phyloP scores from a whole-genome alignment of 805 yeast genomes.

The Saccharomycopsis malanga region DNA sequence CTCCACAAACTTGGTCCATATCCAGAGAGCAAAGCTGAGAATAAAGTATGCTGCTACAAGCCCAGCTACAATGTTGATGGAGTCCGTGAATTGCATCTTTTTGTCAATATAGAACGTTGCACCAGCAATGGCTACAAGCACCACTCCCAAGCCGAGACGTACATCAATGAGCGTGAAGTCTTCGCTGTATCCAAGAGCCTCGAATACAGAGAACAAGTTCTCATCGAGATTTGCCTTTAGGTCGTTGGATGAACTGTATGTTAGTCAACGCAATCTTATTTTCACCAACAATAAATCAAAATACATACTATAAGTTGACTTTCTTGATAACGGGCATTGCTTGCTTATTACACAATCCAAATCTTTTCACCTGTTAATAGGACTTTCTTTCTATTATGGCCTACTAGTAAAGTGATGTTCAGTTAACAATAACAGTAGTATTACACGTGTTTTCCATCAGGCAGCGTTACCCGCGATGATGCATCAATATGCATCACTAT shows the following conservation, averaged over 20 bases:
- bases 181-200: constrained; percentile 40
- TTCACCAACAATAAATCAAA: background rate
- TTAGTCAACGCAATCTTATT: constrained; percentile 4
- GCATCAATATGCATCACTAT: too few species aligned
- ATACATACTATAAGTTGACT: background rate
- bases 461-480: too few species aligned
- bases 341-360: too few species aligned
- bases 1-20: constrained; percentile 31
- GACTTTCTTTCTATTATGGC: too few species aligned
- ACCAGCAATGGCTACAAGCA: constrained; percentile 41
- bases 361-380: too few species aligned
- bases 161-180: constrained; percentile 39
- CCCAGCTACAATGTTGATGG: constrained; percentile 31
- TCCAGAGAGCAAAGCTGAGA: constrained; percentile 31
- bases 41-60: constrained; percentile 35
- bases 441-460: too few species aligned
- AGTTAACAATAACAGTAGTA: too few species aligned
- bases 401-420: too few species aligned
- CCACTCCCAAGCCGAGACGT: constrained; percentile 43
- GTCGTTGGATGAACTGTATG: constrained; percentile 37
- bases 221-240: constrained; percentile 47
- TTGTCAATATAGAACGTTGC: constrained; percentile 43
- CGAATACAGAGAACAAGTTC: constrained; percentile 35
- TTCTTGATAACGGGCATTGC: background rate
- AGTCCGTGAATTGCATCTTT: constrained; percentile 37